A percentile compares a stretch with the other conserved stretches of the same genome.
phyloP scores from a whole-genome alignment of 495 filamentous ascomycete species.

The Oidiodendron maius region DNA sequence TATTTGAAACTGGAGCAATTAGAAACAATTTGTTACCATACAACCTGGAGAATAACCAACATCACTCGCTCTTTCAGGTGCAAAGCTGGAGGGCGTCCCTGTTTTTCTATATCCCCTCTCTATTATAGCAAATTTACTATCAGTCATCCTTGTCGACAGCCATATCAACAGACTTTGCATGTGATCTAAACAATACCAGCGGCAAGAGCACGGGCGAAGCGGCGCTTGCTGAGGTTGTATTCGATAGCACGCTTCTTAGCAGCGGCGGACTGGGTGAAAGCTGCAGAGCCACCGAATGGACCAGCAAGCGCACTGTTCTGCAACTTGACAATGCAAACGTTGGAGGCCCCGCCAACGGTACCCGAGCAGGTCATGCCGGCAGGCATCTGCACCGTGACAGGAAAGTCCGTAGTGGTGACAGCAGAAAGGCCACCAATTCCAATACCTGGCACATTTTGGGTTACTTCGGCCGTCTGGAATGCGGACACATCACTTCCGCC shows the following conservation, averaged over 20 bases:
- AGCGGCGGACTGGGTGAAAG: conserved; percentile 41
- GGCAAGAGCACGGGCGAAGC: conserved; percentile 19
- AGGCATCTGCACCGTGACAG: conserved; percentile 52
- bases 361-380: conserved; percentile 55
- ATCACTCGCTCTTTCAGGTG: too few relatives aligned
- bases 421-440: conserved; percentile 41
- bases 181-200: too few relatives aligned
- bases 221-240: conserved; percentile 38
- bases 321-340: conserved; percentile 53
- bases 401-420: conserved; percentile 47
- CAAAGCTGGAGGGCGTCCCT: too few relatives aligned
- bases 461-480: conserved; percentile 49
- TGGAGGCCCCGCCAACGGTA: conserved; percentile 40
- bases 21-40: too few relatives aligned
- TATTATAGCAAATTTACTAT: too few relatives aligned
- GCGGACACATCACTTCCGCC: conserved; percentile 46
- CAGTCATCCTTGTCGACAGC: too few relatives aligned
- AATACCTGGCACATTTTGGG: conserved; percentile 50
- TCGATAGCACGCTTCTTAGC: conserved; percentile 40
- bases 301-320: conserved; percentile 51
- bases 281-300: conserved; percentile 53
- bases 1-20: too few relatives aligned
- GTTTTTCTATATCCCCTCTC: too few relatives aligned
- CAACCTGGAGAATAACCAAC: too few relatives aligned
- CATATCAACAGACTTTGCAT: too few relatives aligned